Evolutionary conservation across 2,329 filamentous ascomycete species (phyloP).

Genomic region (Zasmidium citrigriseum): DNA sequence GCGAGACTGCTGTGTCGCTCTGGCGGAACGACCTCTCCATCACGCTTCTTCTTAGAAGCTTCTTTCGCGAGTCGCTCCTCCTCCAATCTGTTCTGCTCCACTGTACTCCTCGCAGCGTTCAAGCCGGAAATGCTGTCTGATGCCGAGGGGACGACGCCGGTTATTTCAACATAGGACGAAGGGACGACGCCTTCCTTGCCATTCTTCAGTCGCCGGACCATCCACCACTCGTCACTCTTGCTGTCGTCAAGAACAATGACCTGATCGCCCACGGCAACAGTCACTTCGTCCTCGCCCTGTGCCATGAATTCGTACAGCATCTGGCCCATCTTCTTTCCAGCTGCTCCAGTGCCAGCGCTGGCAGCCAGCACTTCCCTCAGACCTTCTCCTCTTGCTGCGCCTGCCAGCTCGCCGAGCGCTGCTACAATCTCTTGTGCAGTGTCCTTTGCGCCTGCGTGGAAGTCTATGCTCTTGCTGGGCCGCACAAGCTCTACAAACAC

Average conservation of each 20-base stretch:
- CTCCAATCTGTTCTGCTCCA: constrained; percentile 76
- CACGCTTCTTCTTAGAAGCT: constrained; percentile 62
- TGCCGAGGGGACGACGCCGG: constrained; percentile 61
- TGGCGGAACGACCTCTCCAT: constrained; percentile 69
- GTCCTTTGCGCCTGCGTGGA: constrained; percentile 96
- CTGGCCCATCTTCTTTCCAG: constrained; percentile 74
- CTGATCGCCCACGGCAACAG: constrained; percentile 84
- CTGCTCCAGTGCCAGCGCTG: constrained; percentile 60
- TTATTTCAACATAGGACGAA: constrained; percentile 92
- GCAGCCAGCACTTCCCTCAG: constrained; percentile 84
- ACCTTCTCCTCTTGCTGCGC: constrained; percentile 78
- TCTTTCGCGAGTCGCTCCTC: constrained; percentile 83
- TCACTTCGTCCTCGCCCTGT: constrained; percentile 94
- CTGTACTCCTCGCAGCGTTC: constrained; percentile 64
- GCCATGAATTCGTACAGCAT: constrained; percentile 96
- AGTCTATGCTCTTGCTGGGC: constrained; percentile 92
- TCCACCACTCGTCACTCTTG: constrained; percentile 98
- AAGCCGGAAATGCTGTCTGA: constrained; percentile 54
- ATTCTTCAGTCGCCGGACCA: constrained; percentile 85
- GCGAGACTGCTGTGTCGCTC: constrained; percentile 77
- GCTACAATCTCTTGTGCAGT: constrained; percentile 91
- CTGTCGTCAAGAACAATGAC: constrained; percentile 85
- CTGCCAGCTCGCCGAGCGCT: constrained; percentile 84
- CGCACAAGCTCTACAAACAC: constrained; percentile 91
- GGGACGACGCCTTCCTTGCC: constrained; percentile 95